Evolutionary conservation across 345 rosid genomes (phyloP).

Genomic region (Orychophragmus violaceus): DNA sequence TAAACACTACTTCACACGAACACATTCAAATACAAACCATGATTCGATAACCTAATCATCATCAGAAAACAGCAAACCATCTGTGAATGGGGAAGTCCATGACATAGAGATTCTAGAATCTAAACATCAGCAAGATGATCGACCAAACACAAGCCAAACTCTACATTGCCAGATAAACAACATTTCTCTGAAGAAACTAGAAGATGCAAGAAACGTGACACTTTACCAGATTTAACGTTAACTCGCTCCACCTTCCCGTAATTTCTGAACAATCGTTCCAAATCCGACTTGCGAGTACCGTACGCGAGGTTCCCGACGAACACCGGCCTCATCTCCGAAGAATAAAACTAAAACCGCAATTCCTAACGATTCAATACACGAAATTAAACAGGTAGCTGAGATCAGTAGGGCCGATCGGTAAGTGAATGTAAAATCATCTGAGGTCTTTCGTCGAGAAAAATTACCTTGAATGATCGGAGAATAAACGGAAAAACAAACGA

Average conservation of each 20-base stretch:
- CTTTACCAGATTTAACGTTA: conserved; percentile 76
- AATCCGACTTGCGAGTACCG: conserved; percentile 68
- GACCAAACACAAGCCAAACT: no score
- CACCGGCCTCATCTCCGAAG: conserved; percentile 50
- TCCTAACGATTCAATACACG: neutral
- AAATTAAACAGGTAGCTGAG: neutral
- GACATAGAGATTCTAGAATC: no score
- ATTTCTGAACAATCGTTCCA: conserved; percentile 63
- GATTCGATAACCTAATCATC: no score
- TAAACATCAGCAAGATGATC: no score
- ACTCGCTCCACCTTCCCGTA: conserved; percentile 73
- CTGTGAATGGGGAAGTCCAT: no score
- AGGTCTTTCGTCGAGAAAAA: neutral
- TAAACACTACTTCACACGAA: neutral
- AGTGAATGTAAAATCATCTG: neutral
- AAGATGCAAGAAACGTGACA: neutral
- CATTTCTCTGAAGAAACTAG: neutral
- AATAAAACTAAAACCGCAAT: neutral
- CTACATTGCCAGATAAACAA: neutral
- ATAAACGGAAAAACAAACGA: neutral
- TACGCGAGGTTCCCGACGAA: conserved; percentile 80
- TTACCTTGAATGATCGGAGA: conserved; percentile 4
- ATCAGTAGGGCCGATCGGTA: neutral
- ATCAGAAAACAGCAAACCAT: no score
- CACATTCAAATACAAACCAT: neutral